Evolutionary conservation across 169 alveolate genomes (phyloP).

Genomic region (Babesia gibsoni): DNA sequence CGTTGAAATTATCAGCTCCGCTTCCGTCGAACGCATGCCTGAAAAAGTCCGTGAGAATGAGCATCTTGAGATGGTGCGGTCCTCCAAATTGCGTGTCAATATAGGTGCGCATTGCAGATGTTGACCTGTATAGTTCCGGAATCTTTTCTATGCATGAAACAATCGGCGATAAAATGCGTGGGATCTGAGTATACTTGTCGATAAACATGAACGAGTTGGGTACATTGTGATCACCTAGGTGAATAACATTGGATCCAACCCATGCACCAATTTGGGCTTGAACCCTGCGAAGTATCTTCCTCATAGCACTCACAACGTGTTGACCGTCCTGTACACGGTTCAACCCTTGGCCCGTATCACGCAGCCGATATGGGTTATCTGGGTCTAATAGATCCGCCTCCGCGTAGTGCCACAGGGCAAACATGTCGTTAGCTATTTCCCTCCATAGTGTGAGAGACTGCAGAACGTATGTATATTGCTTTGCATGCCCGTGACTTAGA

Average conservation of each 20-base stretch:
- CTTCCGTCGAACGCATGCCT: constrained; percentile 93
- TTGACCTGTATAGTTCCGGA: constrained; percentile 79
- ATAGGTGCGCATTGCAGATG: constrained; percentile 73
- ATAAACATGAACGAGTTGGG: constrained; percentile 91
- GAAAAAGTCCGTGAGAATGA: constrained; percentile 88
- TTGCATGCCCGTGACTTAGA: constrained; percentile 84
- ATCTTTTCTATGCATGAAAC: constrained; percentile 84
- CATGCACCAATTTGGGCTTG: constrained; percentile 82
- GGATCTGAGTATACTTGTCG: constrained; percentile 90
- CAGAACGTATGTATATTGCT: constrained; percentile 86
- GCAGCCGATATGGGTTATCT: constrained; percentile 77
- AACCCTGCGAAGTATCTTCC: constrained; percentile 77
- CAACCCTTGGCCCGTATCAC: constrained; percentile 90
- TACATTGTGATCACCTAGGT: constrained; percentile 90
- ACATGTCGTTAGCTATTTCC: constrained; percentile 87
- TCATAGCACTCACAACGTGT: constrained; percentile 74
- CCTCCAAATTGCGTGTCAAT: constrained; percentile 84
- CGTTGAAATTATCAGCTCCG: constrained; percentile 92
- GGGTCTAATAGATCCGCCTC: constrained; percentile 86
- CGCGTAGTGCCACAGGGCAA: constrained; percentile 87
- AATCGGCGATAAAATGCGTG: constrained; percentile 86
- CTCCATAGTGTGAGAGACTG: constrained; percentile 90
- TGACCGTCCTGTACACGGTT: constrained; percentile 80
- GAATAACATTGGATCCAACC: constrained; percentile 91
- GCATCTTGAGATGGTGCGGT: constrained; percentile 73